A percentile compares a stretch with the other conserved stretches of the same genome.
Conservation (phyloP, 2,329 filamentous ascomycete genomes). For the Trichoderma hamatum region DNA sequence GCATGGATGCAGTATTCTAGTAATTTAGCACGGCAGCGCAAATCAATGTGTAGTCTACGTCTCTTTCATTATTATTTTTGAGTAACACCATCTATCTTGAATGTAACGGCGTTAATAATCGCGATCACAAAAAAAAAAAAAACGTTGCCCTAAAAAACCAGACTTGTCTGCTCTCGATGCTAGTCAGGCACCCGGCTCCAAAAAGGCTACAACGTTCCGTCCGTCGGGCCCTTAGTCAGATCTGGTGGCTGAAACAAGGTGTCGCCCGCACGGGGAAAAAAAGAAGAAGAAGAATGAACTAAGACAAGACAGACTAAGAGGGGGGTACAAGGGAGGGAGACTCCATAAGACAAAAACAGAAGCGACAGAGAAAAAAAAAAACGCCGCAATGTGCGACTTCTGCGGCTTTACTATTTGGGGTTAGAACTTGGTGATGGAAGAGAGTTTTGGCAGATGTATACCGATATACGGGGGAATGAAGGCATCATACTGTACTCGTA, state of each 20-base stretch:
- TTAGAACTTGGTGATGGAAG: not conserved
- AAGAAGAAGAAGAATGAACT: not conserved
- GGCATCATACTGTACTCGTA: too few relatives aligned
- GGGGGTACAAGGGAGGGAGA: too few relatives aligned
- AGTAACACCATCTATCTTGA: not conserved
- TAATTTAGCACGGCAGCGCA: not conserved
- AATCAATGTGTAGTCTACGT: not conserved
- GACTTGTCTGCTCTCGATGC: not conserved
- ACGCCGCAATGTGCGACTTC: not conserved
- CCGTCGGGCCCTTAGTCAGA: slow-evolving; percentile 1
- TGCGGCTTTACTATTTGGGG: not conserved
- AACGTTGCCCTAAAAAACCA: not conserved
- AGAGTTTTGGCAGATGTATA: too few relatives aligned
- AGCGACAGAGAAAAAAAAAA: not conserved
- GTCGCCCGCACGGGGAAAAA: not conserved
- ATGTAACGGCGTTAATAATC: too few relatives aligned
- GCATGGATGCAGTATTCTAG: not conserved
- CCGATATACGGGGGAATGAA: not conserved
- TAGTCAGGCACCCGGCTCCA: slow-evolving; percentile 11
- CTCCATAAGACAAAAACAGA: not conserved
- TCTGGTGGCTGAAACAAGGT: slow-evolving; percentile 8
- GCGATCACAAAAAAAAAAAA: too few relatives aligned
- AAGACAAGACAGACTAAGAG: not conserved
- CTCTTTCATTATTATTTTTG: too few relatives aligned
- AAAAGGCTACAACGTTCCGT: not conserved